phyloP scores from a whole-genome alignment of 2,329 filamentous ascomycete genomes.

The Fusarium drepaniforme region DNA sequence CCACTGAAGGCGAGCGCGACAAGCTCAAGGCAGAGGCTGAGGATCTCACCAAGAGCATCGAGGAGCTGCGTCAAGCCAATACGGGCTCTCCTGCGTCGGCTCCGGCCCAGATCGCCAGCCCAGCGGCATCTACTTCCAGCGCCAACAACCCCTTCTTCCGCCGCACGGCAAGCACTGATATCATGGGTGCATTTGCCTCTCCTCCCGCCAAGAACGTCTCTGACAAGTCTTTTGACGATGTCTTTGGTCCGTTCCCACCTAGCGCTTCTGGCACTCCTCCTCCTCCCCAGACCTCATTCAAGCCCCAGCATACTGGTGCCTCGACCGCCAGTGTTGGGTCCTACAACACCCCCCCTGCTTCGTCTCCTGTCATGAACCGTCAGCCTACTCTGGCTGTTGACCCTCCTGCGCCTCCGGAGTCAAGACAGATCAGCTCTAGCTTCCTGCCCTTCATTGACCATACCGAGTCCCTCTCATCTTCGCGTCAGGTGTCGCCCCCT shows the following conservation, averaged over 20 bases:
- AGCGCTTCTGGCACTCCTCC: slow-evolving; percentile 58
- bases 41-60: slow-evolving; percentile 72
- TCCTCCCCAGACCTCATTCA: slow-evolving; percentile 54
- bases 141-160: slow-evolving; percentile 97
- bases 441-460: slow-evolving; percentile 78
- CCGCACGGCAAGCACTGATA: slow-evolving; percentile 71
- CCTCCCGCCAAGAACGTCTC: slow-evolving; percentile 61
- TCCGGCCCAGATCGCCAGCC: slow-evolving; percentile 72
- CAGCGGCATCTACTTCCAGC: slow-evolving; percentile 75
- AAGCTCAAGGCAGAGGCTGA: slow-evolving; percentile 86
- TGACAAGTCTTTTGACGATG: slow-evolving; percentile 84
- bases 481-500: slow-evolving; percentile 81
- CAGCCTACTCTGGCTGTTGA: slow-evolving; percentile 70
- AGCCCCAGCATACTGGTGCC: slow-evolving; percentile 69
- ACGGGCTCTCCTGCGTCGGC: slow-evolving; percentile 62
- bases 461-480: slow-evolving; percentile 79
- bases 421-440: slow-evolving; percentile 81
- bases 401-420: slow-evolving; percentile 74
- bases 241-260: slow-evolving; percentile 79
- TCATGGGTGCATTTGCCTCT: slow-evolving; percentile 66
- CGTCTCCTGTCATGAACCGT: slow-evolving; percentile 74
- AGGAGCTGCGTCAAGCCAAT: slow-evolving; percentile 67
- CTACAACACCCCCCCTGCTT: slow-evolving; percentile 65
- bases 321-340: slow-evolving; percentile 66
- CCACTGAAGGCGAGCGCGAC: slow-evolving; percentile 89